Evolutionary conservation across 352 stramenopile genomes (phyloP), one percentile per base, ranked within the genome.

Genomic region (Pythium monospermum): DNA sequence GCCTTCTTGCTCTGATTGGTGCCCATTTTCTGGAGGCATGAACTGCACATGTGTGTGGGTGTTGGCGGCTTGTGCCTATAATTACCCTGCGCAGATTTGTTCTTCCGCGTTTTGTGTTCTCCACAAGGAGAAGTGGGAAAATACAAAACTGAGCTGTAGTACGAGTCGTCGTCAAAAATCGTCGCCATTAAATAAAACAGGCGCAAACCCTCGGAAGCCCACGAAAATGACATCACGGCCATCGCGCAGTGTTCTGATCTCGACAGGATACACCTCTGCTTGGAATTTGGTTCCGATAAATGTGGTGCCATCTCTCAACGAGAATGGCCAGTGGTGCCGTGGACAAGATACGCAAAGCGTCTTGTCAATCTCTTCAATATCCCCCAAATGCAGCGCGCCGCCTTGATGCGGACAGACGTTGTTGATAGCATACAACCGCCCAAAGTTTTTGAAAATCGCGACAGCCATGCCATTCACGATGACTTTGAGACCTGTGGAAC

Each of bases 341-440:
- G 83, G 83, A 30, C 83, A 94, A 28, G 81, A 76, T 28, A 94
- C 59, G 42, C 81, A 94, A 0, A 80, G 46, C 23, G 52, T 69
- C 35, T 77, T 81, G 56, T 87, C 76, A 22, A 88, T 79, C 27
- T 92, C 81, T 71, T 94, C 83, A 23, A 94, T 94, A 53, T 94
- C 83, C 7, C 83, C 83, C n/a, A 91, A 48, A 43, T 91, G 75
- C 8, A 94, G 64, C n/a, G 81, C 72, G 16, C 77, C 83, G 15
- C 76, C 80, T 49, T 90, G 79, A 42, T 94, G 83, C 11, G 83
- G 83, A 47, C 83, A 94, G 5, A 68, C 61, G 36, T 94, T 71
- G 54, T 91, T 71, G 46, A 94, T 83, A 25, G 81, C 81, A 48
- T 84, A 90, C 21, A 91, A 73, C 33, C 69, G 58, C 1, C 65